phyloP scores from a whole-genome alignment of 1,139 yeast species.

The Protomyces pachydermus region DNA sequence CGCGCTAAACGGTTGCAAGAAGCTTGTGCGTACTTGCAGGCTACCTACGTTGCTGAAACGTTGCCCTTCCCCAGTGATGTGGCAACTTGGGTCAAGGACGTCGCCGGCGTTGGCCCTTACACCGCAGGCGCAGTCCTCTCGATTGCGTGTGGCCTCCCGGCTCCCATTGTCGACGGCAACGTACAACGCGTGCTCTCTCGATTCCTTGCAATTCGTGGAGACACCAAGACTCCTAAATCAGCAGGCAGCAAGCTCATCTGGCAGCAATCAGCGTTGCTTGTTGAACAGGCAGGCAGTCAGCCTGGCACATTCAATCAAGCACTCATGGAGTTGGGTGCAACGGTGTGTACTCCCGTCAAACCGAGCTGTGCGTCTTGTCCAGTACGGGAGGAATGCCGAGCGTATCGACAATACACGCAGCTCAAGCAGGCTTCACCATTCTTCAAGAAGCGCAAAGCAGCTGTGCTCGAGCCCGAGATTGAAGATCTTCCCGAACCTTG shows the following conservation, averaged over 20 bases:
- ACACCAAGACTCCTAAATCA: conserved; percentile 22
- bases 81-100: conserved; percentile 26
- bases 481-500: conserved; percentile 19
- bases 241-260: conserved; percentile 25
- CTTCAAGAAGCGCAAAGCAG: conserved; percentile 2
- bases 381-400: conserved; percentile 14
- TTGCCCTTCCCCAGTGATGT: conserved; percentile 22
- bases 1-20: conserved; percentile 27
- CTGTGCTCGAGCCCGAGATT: not conserved
- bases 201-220: conserved; percentile 27
- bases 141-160: conserved; percentile 26
- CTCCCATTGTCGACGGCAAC: conserved; percentile 29
- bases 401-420: conserved; percentile 7
- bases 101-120: conserved; percentile 31
- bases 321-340: conserved; percentile 30
- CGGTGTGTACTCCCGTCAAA: conserved; percentile 26
- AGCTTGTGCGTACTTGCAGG: conserved; percentile 25
- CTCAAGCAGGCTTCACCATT: conserved; percentile 7
- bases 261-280: conserved; percentile 25
- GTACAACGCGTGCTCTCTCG: conserved; percentile 28
- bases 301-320: conserved; percentile 29
- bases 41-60: not conserved
- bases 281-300: conserved; percentile 5
- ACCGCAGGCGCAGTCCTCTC: conserved; percentile 30
- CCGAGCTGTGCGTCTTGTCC: conserved; percentile 26